phyloP scores from a whole-genome alignment of 257 asterid genomes.

The Primulina tabacum region DNA sequence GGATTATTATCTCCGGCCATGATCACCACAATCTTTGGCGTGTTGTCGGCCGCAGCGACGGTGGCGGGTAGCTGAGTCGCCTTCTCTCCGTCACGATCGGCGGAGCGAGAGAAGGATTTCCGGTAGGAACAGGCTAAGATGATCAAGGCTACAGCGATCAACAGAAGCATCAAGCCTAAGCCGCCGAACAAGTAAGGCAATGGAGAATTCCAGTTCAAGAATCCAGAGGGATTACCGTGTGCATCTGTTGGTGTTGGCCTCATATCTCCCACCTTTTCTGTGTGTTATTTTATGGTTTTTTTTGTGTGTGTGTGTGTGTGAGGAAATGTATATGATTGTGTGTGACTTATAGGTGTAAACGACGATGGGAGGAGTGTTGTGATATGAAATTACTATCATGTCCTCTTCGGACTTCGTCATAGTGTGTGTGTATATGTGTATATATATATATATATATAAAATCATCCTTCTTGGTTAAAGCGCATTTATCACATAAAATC shows the following conservation, averaged over 20 bases:
- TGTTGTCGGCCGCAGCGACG: slow-evolving; percentile 14
- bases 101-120: slow-evolving; percentile 8
- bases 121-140: slow-evolving; percentile 58
- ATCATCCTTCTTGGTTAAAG: neutral
- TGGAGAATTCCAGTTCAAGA: slow-evolving; percentile 74
- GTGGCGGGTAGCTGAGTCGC: slow-evolving; percentile 22
- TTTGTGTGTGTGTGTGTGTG: neutral
- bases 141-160: slow-evolving; percentile 46
- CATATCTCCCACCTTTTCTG: slow-evolving; percentile 24
- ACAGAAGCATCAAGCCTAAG: slow-evolving; percentile 39
- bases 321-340: neutral
- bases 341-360: neutral
- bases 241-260: slow-evolving; percentile 18
- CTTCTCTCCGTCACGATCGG: slow-evolving; percentile 30
- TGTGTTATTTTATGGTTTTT: neutral
- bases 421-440: no score
- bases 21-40: slow-evolving; percentile 62
- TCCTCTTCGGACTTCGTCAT: neutral
- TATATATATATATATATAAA: no score
- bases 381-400: neutral
- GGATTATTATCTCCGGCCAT: slow-evolving; percentile 86
- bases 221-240: neutral
- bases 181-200: slow-evolving; percentile 66
- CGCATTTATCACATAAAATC: neutral
- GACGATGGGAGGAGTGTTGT: neutral